A percentile compares a stretch with the other conserved stretches of the same genome.
Evolutionary conservation across 371 early-diverging fungal species (phyloP).

Genomic region (Fennellomyces sp.): DNA sequence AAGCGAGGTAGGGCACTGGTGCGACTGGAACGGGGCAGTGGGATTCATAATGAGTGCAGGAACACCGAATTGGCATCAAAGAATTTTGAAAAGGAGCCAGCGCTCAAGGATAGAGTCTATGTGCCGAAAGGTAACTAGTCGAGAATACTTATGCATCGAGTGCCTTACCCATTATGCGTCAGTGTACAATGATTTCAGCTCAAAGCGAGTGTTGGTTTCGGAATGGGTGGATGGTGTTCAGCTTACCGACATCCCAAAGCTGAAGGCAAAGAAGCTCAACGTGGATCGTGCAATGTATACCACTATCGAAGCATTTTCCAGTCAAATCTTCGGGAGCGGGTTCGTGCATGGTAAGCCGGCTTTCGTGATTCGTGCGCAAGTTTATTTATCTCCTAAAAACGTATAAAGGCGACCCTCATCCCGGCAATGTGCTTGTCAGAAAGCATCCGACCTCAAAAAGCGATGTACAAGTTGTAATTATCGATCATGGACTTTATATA

Average conservation of each 20-base stretch:
- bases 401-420: conserved; percentile 73
- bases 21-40: too few species aligned
- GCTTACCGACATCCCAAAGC: conserved; percentile 56
- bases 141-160: neutral
- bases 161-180: too few species aligned
- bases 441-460: conserved; percentile 59
- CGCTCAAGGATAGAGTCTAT: conserved; percentile 59
- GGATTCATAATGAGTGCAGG: conserved; percentile 11
- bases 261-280: conserved; percentile 42
- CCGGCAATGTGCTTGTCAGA: conserved; percentile 88
- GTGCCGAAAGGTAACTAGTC: conserved; percentile 61
- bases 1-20: conserved; percentile 57
- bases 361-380: too few species aligned
- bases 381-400: too few species aligned
- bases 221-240: conserved; percentile 88
- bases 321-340: conserved; percentile 87
- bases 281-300: conserved; percentile 70
- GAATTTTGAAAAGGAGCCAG: conserved; percentile 59
- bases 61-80: conserved; percentile 72
- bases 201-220: conserved; percentile 75
- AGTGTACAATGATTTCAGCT: conserved; percentile 76
- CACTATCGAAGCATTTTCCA: conserved; percentile 83
- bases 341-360: conserved; percentile 86
- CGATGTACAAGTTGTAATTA: conserved; percentile 63
- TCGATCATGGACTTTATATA: conserved; percentile 94